Evolutionary conservation across 2,329 filamentous ascomycete species (phyloP).

Genomic region (Penicillium verrucosum): DNA sequence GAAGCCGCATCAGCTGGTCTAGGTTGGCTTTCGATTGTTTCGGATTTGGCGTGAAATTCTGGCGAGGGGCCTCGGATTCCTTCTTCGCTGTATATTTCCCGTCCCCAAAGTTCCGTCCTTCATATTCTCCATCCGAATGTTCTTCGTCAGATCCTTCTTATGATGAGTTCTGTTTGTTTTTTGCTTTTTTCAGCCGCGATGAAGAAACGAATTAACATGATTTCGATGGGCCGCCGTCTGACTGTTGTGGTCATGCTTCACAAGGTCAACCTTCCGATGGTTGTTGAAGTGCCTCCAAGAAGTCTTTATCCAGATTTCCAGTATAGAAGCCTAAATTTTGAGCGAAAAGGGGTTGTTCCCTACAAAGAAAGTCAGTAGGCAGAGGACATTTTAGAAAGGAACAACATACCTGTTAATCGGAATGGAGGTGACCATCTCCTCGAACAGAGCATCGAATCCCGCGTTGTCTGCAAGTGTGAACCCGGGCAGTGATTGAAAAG

Average conservation of each 20-base stretch:
- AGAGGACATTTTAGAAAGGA: background rate
- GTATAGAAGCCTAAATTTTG: slow-evolving; percentile 23
- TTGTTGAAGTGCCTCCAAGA: slow-evolving; percentile 17
- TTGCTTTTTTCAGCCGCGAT: background rate
- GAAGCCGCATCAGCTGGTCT: slow-evolving; percentile 7
- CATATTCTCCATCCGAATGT: too few species aligned
- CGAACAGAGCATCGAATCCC: too few species aligned
- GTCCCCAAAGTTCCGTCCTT: too few species aligned
- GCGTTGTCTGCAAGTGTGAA: too few species aligned
- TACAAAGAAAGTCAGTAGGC: background rate
- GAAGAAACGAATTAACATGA: background rate
- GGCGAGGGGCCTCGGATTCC: background rate
- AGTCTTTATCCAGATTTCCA: slow-evolving; percentile 23
- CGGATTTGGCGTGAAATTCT: background rate
- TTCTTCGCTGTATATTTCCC: background rate
- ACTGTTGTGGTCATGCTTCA: too few species aligned
- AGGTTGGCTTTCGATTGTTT: background rate
- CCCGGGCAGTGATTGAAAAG: too few species aligned
- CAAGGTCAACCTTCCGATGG: background rate
- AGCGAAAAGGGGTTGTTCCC: slow-evolving; percentile 20
- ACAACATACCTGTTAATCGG: slow-evolving; percentile 8
- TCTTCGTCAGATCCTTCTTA: background rate
- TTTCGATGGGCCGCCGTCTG: background rate
- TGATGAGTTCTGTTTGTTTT: background rate
- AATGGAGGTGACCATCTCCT: too few species aligned